Base-by-base conservation (phyloP, 495 filamentous ascomycete genomes). In the Neurospora tetraspora region DNA sequence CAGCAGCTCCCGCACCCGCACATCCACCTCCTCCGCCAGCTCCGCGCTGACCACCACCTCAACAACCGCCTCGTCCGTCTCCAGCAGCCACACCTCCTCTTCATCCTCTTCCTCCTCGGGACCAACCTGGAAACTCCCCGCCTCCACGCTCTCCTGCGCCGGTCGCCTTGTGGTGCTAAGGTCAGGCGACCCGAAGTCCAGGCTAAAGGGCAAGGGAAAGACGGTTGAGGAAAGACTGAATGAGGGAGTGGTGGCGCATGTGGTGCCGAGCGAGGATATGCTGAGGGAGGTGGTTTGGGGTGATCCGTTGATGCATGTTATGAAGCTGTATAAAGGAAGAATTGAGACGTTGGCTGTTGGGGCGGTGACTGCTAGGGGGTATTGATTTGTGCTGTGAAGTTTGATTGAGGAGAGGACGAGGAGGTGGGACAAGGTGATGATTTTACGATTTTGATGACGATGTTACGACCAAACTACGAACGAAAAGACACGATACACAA, bases 281-380 rank as follows among this genome's bases (percentile, higher is more conserved):
- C 80, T 96, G 31, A 81, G 89, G 37, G 84, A 82, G 3, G 86
- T 91, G 11, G 83, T 96, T 0, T 96, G 92, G 85, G 93, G 93
- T 0, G 93, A 96, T 78, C 92, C 91, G 0, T 81, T 93, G 16
- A 90, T 88, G 81, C 93, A 96, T 79, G 86, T 88, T 78, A 95
- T 96, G 92, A 87, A 83, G 78, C 73, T 94, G 47, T 96, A 96
- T 81, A 83, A 86, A 34, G 84, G 84, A 23, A 81, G 93, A 70
- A 88, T 96, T 42, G 89, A 94, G 75, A 80, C 83, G 12, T 78
- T 95, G 72, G 90, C 90, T 34, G 89, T 88, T 5, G 88, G 85
- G 59, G 91, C 91, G 9, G 90, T 92, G 9, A 90, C 88, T 71
- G 90, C 79, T n/a, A 80, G 73, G 71, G 78, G 76, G 18, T 79